These are phyloP conservation scores for Haplosporangium gracile DNA, from an alignment of 192 early-diverging fungal genomes.

Conservation along the genomic window DNA sequence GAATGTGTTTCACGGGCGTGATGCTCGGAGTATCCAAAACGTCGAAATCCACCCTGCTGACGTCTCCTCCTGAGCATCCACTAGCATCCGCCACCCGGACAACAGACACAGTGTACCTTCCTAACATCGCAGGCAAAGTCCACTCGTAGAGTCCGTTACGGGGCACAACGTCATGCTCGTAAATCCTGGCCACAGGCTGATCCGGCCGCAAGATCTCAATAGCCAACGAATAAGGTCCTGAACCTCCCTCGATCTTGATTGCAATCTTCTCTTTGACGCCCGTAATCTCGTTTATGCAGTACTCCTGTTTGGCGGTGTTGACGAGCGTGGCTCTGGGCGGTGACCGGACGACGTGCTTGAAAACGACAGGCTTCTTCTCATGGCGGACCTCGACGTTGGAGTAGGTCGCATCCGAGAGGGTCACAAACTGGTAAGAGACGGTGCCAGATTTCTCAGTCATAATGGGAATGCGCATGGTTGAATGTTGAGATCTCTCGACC, in stretches of 20 bases:
- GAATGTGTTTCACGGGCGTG: conserved; percentile 18
- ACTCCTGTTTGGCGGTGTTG: conserved; percentile 35
- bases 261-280: conserved; percentile 41
- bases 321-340: conserved; percentile 30
- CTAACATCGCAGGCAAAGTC: conserved; percentile 40
- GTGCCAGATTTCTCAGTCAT: conserved; percentile 31
- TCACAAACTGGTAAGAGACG: conserved; percentile 26
- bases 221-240: conserved; percentile 35
- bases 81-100: conserved; percentile 31
- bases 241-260: conserved; percentile 38
- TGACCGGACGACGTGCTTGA: conserved; percentile 30
- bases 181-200: conserved; percentile 33
- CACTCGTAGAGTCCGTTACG: conserved; percentile 46
- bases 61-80: conserved; percentile 32
- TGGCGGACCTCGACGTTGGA: conserved; percentile 30
- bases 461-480: conserved; percentile 48
- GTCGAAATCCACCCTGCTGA: conserved; percentile 38
- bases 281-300: conserved; percentile 42
- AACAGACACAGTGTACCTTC: conserved; percentile 34
- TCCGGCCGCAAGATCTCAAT: conserved; percentile 39
- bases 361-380: conserved; percentile 28
- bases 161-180: conserved; percentile 32
- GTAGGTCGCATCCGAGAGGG: conserved; percentile 38
- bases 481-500: conserved; percentile 19
- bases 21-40: conserved; percentile 43